Evolutionary conservation across 2,329 filamentous ascomycete genomes (phyloP), one percentile per base, ranked within the genome.

Genomic region (Penicillium hordei): DNA sequence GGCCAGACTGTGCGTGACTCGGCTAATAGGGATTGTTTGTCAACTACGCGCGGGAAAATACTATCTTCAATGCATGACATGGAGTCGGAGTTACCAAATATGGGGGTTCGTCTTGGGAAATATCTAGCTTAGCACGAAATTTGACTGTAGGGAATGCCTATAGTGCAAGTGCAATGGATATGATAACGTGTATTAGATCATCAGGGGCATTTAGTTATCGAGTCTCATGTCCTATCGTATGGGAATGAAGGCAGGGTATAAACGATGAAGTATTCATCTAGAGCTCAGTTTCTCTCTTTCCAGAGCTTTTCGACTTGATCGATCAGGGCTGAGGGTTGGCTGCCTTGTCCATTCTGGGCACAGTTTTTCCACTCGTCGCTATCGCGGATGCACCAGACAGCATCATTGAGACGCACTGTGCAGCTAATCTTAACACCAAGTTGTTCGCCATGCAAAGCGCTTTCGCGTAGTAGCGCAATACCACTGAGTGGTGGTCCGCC

Each of bases 381-480:
- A 72, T 97, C 93, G 50, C 88, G 83, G 62, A 97, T 84, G 76
- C 94, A 99, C 79, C 94, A 90, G 55, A 90, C 80, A 72, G 93
- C 80, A 55, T 90, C 82, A 70, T 95, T 82, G 48, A 99, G 77
- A 49, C 93, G 84, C 53, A 94, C 84, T 12, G 90, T 93, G 75
- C 89, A 92, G 77, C 89, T 91, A 68, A 83, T 87, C 29, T 79
- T 87, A 2, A 91, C 86, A 29, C 85, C 86, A 48, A 84, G 83
- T 73, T 87, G 64, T 36, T 69, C 67, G 68, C 81, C 75, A 73
- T 87, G 85, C 34, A 84, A 78, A 15, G 79, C 74, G 60, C 76
- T 79, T 38, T 76, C 62, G 45, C 75, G 73, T 43, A 81, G 63
- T 57, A 81, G 64, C n/a, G 75, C 75, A 53, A 79, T 64, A 2